Conservation (phyloP, 192 early-diverging fungal species). For the Coemansia reversa region DNA sequence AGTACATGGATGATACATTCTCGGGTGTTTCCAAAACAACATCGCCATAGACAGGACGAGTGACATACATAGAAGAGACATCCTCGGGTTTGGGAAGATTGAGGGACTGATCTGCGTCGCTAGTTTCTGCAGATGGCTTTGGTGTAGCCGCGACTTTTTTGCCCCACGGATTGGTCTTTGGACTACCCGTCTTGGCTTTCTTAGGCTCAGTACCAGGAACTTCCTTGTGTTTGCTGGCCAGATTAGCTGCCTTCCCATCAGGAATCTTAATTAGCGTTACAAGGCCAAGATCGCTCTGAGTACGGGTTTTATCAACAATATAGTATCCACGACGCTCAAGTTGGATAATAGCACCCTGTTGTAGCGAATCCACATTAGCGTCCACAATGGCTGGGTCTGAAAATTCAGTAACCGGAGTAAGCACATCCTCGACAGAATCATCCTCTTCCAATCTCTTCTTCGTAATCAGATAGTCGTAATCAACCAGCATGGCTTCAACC, state of each 20-base stretch:
- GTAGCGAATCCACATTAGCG: slow-evolving; percentile 62
- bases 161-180: slow-evolving; percentile 40
- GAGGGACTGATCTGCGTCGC: slow-evolving; percentile 10
- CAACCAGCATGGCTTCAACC: slow-evolving; percentile 69
- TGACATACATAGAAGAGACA: slow-evolving; percentile 29
- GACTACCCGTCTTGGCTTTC: not conserved
- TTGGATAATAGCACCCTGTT: slow-evolving; percentile 84
- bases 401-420: slow-evolving; percentile 87
- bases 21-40: slow-evolving; percentile 18
- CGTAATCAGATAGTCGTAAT: slow-evolving; percentile 97
- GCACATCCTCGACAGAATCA: slow-evolving; percentile 76
- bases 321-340: slow-evolving; percentile 96
- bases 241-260: slow-evolving; percentile 81
- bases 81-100: slow-evolving; percentile 20
- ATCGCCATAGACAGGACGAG: slow-evolving; percentile 36
- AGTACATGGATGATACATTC: slow-evolving; percentile 29
- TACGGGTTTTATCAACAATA: slow-evolving; percentile 74
- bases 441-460: slow-evolving; percentile 97
- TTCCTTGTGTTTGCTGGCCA: slow-evolving; percentile 63
- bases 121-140: not conserved
- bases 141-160: slow-evolving; percentile 17
- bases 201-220: not conserved
- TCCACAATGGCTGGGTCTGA: slow-evolving; percentile 64
- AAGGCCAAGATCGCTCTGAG: slow-evolving; percentile 51
- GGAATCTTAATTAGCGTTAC: slow-evolving; percentile 84